Evolutionary conservation across 768 basidiomycete species (phyloP), one percentile per base, ranked within the genome.

Genomic region (Tulasnella sp.): DNA sequence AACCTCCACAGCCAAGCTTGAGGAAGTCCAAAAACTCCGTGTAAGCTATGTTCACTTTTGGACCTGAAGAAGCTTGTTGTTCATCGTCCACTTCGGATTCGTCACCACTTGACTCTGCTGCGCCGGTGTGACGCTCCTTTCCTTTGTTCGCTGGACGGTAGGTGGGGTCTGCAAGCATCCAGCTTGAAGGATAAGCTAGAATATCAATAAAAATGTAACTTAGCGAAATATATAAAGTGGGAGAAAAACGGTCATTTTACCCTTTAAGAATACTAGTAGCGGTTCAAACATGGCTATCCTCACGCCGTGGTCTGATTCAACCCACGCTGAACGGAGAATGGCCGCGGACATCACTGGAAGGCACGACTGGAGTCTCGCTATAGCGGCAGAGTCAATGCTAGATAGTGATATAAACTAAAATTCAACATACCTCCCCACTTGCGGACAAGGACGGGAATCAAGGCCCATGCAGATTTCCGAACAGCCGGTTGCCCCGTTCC

Each of bases 11-110:
- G 16, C 92, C 95, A 1, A 90, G 86, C 79, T 91, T 87, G 34
- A 98, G 89, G 86, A 96, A 98, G 50, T 89, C 89, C 31, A 96
- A 86, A 85, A 98, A 96, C 75, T 93, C 92, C 20, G 83, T 85
- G 83, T 93, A 97, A 2, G 86, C 86, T 1, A 83, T 85, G 2
- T 79, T 81, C 18, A 83, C 84, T 85, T 8, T 85, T 85, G 9
- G 22, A 8, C n/a, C n/a, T 5, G n/a, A 12, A 1, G 87, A 88
- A 28, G 87, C 86, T 2, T 85, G 84, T 24, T 88, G 86, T 20
- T 84, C 84, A 6, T 84, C 84, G 7, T 85, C 84, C 37, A 80
- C n/a, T 28, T 64, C 60, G n/a, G 60, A 64, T 8, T 64, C 79
- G 9, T 81, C 83, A 42, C 90, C 90, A 46, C 58, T 60, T 14